These are phyloP conservation scores for Hortaea werneckii DNA, from an alignment of 2,329 filamentous ascomycete species.

Conservation along the genomic window DNA sequence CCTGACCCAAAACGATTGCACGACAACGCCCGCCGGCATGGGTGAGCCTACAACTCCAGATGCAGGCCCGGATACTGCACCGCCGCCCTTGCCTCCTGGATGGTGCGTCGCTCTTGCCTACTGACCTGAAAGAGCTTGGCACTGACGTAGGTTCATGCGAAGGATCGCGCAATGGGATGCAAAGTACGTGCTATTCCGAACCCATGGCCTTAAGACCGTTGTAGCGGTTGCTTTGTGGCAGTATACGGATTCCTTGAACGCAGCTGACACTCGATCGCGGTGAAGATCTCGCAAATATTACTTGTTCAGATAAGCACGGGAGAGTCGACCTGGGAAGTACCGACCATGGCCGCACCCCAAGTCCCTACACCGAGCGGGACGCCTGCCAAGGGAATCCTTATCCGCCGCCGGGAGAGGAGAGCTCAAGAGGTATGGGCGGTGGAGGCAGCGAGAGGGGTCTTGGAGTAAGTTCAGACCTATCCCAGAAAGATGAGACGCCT, in stretches of 20 bases:
- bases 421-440: constrained; percentile 17
- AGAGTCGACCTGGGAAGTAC: constrained; percentile 31
- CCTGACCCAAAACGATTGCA: too few species aligned
- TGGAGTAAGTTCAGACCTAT: constrained; percentile 13
- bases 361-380: constrained; percentile 29
- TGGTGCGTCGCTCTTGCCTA: constrained; percentile 22
- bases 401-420: constrained; percentile 16
- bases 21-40: constrained; percentile 7
- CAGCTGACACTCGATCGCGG: too few species aligned
- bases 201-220: too few species aligned
- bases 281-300: constrained; percentile 32
- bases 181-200: constrained; percentile 16
- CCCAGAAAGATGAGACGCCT: not conserved
- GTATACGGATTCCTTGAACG: too few species aligned
- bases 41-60: constrained; percentile 25
- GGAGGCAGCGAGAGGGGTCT: constrained; percentile 22
- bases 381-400: constrained; percentile 28
- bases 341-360: constrained; percentile 28
- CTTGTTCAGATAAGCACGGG: constrained; percentile 33
- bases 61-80: constrained; percentile 28
- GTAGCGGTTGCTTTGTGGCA: too few species aligned
- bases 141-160: constrained; percentile 22
- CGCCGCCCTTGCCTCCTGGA: constrained; percentile 29
- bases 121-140: constrained; percentile 7
- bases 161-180: constrained; percentile 34